Evolutionary conservation across 495 filamentous ascomycete species (phyloP).

Genomic region (Podospora pseudocomata): DNA sequence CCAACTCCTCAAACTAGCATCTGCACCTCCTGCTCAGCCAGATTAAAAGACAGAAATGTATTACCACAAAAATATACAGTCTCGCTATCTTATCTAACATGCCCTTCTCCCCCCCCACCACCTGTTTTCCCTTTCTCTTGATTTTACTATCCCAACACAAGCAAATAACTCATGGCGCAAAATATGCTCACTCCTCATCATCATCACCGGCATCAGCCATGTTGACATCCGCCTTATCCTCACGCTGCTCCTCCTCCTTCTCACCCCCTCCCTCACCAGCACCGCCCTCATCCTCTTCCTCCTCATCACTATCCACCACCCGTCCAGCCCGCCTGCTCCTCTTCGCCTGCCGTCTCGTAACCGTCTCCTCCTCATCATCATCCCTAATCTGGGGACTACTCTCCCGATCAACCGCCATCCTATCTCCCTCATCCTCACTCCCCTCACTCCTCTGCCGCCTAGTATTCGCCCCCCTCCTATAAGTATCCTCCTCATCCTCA

Average conservation of each 20-base stretch:
- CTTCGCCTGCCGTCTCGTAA: slow-evolving; percentile 30
- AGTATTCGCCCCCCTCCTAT: slow-evolving; percentile 23
- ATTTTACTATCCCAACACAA: not conserved
- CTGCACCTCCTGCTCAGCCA: not conserved
- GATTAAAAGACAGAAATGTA: not conserved
- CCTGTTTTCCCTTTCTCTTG: not conserved
- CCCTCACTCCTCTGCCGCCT: slow-evolving; percentile 28
- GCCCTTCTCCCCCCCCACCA: too few relatives aligned
- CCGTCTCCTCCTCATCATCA: slow-evolving; percentile 38
- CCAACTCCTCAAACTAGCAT: not conserved
- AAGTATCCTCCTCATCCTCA: slow-evolving; percentile 26
- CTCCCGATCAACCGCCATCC: slow-evolving; percentile 37
- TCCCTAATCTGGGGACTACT: slow-evolving; percentile 18
- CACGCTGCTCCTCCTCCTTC: slow-evolving; percentile 8
- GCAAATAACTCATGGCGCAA: not conserved
- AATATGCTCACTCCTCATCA: slow-evolving; percentile 32
- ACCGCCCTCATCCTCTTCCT: slow-evolving; percentile 33
- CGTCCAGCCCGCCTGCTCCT: slow-evolving; percentile 32
- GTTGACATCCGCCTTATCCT: slow-evolving; percentile 28
- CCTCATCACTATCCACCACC: slow-evolving; percentile 48
- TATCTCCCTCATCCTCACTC: slow-evolving; percentile 24
- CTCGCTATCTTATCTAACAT: not conserved
- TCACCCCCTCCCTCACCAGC: not conserved
- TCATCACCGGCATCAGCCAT: slow-evolving; percentile 39
- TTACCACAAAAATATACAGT: not conserved